Conservation (phyloP, 768 basidiomycete genomes). For the Rhodosporidiobolus sp. region DNA sequence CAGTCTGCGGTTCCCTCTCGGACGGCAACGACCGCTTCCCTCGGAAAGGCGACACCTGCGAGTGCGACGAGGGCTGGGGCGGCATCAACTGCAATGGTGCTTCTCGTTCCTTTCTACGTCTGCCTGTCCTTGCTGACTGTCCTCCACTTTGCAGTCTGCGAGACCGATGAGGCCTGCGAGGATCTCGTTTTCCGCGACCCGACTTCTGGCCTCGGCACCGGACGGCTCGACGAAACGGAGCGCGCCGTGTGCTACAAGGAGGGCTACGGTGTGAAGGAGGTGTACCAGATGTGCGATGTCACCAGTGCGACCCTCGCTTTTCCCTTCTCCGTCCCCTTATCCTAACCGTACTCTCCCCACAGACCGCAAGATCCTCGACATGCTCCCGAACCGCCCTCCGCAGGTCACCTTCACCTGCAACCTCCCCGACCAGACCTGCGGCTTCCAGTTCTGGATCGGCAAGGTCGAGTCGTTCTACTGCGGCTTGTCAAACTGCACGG, state of each 20-base stretch:
- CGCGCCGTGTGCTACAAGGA: conserved; percentile 94
- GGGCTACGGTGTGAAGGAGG: conserved; percentile 87
- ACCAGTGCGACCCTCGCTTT: conserved; percentile 65
- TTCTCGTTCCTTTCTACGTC: conserved; percentile 36
- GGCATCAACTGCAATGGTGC: conserved; percentile 96
- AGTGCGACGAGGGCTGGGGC: conserved; percentile 91
- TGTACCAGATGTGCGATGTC: conserved; percentile 97
- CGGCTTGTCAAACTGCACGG: conserved; percentile 67
- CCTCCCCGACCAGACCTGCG: conserved; percentile 61
- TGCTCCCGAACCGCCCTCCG: conserved; percentile 83
- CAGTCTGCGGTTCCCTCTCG: conserved; percentile 90
- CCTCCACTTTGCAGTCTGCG: conserved; percentile 63
- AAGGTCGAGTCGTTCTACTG: conserved; percentile 95
- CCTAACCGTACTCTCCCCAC: background rate
- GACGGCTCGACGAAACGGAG: conserved; percentile 44
- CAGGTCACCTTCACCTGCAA: conserved; percentile 97
- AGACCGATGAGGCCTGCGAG: conserved; percentile 72
- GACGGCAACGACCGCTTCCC: conserved; percentile 82
- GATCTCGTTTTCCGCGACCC: conserved; percentile 61
- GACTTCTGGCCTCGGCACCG: conserved; percentile 45
- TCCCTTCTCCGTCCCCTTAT: background rate
- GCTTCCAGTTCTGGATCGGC: conserved; percentile 98
- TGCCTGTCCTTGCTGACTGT: background rate
- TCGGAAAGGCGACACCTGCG: conserved; percentile 69
- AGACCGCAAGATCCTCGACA: conserved; percentile 94